Conservation (phyloP, 352 stramenopile species). For the Globisporangium splendens region DNA sequence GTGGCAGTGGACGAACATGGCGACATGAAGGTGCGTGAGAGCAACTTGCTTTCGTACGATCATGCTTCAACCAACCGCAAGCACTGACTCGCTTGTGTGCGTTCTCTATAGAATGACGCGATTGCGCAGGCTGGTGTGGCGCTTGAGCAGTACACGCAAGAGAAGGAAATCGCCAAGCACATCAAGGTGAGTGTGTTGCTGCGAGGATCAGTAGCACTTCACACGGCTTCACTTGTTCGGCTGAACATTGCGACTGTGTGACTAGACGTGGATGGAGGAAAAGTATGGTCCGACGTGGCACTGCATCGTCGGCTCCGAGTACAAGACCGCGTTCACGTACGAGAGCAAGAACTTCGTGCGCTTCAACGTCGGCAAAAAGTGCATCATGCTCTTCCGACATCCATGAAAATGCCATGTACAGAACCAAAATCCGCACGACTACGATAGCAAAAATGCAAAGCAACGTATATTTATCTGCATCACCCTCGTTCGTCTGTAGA, state of each 20-base stretch:
- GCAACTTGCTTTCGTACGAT: too few species aligned
- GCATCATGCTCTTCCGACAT: slow-evolving; percentile 79
- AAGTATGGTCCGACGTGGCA: slow-evolving; percentile 63
- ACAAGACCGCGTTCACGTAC: slow-evolving; percentile 71
- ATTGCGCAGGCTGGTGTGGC: slow-evolving; percentile 58
- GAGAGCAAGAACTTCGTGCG: slow-evolving; percentile 85
- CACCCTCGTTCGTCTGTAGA: too few species aligned
- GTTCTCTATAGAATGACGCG: slow-evolving; percentile 45
- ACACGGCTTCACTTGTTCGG: too few species aligned
- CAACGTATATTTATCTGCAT: slow-evolving; percentile 8
- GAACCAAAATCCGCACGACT: neutral
- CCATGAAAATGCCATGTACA: slow-evolving; percentile 21
- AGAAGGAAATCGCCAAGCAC: slow-evolving; percentile 80
- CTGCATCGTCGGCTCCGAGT: slow-evolving; percentile 76
- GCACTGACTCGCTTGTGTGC: too few species aligned
- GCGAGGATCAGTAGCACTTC: neutral
- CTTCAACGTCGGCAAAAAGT: slow-evolving; percentile 84
- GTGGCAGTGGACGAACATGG: slow-evolving; percentile 76
- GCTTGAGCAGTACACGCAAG: slow-evolving; percentile 72
- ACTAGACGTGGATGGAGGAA: slow-evolving; percentile 51
- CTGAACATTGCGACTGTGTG: too few species aligned
- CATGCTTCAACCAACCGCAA: too few species aligned
- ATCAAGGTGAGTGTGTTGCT: slow-evolving; percentile 15
- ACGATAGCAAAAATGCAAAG: neutral
- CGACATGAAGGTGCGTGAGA: slow-evolving; percentile 76